Base-by-base conservation (phyloP, 164 flowering plant species). In the Chimonanthus salicifolius region DNA sequence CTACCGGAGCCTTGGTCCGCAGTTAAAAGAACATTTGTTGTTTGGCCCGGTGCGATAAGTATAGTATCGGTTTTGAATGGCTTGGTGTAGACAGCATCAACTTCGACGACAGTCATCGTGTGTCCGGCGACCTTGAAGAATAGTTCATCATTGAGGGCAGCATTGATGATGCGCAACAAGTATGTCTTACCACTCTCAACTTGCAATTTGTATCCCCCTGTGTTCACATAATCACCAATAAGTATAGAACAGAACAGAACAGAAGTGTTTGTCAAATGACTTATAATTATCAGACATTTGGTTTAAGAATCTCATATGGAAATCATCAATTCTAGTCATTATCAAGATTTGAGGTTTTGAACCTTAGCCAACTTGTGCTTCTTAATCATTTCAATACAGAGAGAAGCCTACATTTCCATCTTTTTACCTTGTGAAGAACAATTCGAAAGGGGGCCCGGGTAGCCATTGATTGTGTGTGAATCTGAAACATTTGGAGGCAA, bases 21-120 rank as follows among this genome's bases (percentile, higher is more conserved):
- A 2, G 81, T 81, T 70, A 93, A 68, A 68, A 93, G 91, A 54
- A 90, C 91, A 73, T 88, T 77, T 4, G 87, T 90, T 5, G 98
- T 91, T 70, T 91, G 97, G 4, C 98, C 98, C 0, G 96, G 96
- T 6, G 92, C 96, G 0, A 91, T 81, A 88, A 91, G 80, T 85
- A 85, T 49, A 88, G 33, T 33, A 33, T 33, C 33, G 33, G 33
- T 33, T 33, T 33, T 1, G 33, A 33, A 33, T 33, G 33, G 97
- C 67, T 92, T 92, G 0, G 85, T 80, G 70, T 91, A 91, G 4
- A 82, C 47, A n/a, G 92, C 96, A 49, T 91, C 96, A 1, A 86
- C 92, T 68, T 91, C 93, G 0, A 91, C 96, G 0, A 91, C 92
- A 0, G 89, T 89, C 49, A 91, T 75, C 2, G 76, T 69, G 74